Evolutionary conservation across 345 rosid genomes (phyloP), one percentile per base, ranked within the genome.

Genomic region (Citrus reticulata): DNA sequence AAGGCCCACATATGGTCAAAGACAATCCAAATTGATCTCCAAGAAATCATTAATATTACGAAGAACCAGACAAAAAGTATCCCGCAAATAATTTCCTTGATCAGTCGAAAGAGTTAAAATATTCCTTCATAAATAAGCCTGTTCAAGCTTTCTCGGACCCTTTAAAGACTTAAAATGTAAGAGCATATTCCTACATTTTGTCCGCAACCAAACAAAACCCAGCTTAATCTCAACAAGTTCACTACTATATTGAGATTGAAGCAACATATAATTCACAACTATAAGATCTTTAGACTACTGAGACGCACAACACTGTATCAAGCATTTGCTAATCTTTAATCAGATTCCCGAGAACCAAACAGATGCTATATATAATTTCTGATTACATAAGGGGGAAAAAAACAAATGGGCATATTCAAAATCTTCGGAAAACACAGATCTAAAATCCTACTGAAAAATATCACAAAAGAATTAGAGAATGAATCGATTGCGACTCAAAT

Each of bases 341-440:
- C 70, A 46, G 46, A 75, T 29, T 64, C 30, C 67, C 30, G 4
- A 40, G 8, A 46, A 62, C 70, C 46, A 61, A 63, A 46, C 70
- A 63, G 16, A 64, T 19, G 39, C 17, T 46, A 42, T 20, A 27
- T 29, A 19, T n/a, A 27, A 25, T 27, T 32, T 46, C 27, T 3
- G 24, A 49, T 32, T 58, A 46, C 24, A 65, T 49, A 59, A 65
- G 22, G 51, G 49, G 51, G 5, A 39, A 39, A 25, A 25, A 77
- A 68, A 67, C 73, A 57, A 68, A 77, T 54, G 42, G 73, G 73
- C 8, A 57, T 11, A 11, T 58, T 57, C n/a, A 57, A 68, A 77
- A 55, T 13, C 7, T 25, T 54, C 55, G 39, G 9, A 55, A 57
- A 55, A 51, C 25, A 9, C 22, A 55, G 79, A 77, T 77, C 79